Base-by-base conservation (phyloP, 306 rosid species). In the Rosa lucieae region DNA sequence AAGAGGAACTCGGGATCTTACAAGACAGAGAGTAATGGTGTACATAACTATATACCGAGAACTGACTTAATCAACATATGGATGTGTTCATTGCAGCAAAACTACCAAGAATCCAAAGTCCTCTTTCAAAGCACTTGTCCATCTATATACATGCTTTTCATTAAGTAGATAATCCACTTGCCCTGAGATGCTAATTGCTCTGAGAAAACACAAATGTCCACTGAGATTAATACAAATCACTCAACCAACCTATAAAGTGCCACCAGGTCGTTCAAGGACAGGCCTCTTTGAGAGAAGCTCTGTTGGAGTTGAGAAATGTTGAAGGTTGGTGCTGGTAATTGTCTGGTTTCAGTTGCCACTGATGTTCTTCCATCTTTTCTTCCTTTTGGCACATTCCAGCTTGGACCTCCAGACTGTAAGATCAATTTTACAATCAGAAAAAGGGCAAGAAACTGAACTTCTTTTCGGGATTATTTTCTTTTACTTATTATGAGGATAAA, bases 321-420 rank as follows among this genome's bases (percentile, higher is more conserved):
- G 87, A 94, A 90, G 80, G 86, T 79, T 56, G 99, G 99, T 40
- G 87, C 87, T 53, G 97, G 99, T 79, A 94, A 65, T 65, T 82
- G 89, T 74, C 8, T 75, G 42, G 92, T 91, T 82, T 94, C 99
- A 62, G 88, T 91, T 0, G 95, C 97, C 85, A 80, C 84, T 3
- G 99, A 92, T 78, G 67, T 79, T 89, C 93, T 85, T 52, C 99
- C 99, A 82, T 88, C 91, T 70, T 85, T 85, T 79, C 91, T 69
- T 48, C 91, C 91, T 73, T 85, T 85, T 14, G 89, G 91, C 66
- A 88, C 89, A 26, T 90, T 83, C 99, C 99, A 94, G 15, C 39
- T 35, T 46, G 99, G 97, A 39, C 97, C 99, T 86, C 97, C 97
- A 40, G 97, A 85, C 99, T 94, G 84, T 40, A 77, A 39, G 46